phyloP scores from a whole-genome alignment of 73 alveolate species.

The Paramecium biaurelia region DNA sequence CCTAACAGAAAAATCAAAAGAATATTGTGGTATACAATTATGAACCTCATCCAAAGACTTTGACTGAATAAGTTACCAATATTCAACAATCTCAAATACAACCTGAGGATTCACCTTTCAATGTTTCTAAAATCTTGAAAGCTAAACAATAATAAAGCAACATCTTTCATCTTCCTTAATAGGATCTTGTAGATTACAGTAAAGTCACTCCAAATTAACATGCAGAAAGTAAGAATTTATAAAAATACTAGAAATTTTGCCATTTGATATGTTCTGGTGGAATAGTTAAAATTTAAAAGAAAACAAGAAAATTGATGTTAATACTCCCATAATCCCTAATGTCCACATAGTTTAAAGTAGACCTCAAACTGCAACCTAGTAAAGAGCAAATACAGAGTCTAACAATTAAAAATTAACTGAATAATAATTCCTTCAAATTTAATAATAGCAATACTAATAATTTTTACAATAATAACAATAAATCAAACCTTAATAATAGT shows the following conservation, averaged over 20 bases:
- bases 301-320: not conserved
- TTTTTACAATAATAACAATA: not conserved
- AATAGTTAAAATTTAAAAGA: conserved; percentile 47
- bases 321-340: not conserved
- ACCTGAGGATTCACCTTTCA: conserved; percentile 1
- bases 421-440: not conserved
- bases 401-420: not conserved
- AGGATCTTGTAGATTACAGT: not conserved
- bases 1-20: conserved; percentile 5
- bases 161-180: conserved; percentile 18
- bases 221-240: not conserved
- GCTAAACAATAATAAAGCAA: conserved; percentile 29
- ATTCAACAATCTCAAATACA: not conserved
- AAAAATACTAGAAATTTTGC: not conserved
- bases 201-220: not conserved
- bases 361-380: not conserved
- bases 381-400: not conserved
- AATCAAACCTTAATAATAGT: not conserved
- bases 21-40: conserved; percentile 11
- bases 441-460: not conserved
- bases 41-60: conserved; percentile 11
- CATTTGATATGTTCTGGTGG: conserved; percentile 39
- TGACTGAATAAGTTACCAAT: not conserved
- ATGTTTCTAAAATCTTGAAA: conserved; percentile 17
- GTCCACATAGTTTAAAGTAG: not conserved